Percentiles rank a stretch among this genome's conserved stretches.
These are phyloP conservation scores for Ustilago loliicola DNA, from an alignment of 1,284 basidiomycete species.

Conservation along the genomic window DNA sequence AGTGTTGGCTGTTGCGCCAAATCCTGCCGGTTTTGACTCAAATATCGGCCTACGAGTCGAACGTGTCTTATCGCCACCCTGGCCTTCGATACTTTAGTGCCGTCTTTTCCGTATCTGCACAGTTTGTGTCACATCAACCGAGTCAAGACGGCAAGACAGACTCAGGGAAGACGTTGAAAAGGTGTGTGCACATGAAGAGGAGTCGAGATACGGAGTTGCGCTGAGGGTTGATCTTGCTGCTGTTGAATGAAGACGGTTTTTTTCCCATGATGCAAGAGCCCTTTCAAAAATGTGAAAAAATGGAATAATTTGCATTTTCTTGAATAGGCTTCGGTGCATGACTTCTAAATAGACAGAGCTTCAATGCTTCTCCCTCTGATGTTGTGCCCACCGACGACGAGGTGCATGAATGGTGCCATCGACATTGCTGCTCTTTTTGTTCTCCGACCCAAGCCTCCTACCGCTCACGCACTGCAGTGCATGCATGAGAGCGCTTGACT, in stretches of 20 bases:
- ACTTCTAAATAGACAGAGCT: conserved; percentile 1
- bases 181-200: not conserved
- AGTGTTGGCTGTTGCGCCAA: not conserved
- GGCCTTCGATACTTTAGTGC: not conserved
- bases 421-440: not conserved
- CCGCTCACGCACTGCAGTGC: conserved; percentile 1
- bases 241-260: not conserved
- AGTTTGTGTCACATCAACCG: not conserved
- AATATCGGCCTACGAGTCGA: not conserved
- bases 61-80: not conserved
- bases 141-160: not conserved
- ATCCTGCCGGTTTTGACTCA: not conserved
- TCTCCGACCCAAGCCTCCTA: not conserved
- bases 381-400: not conserved
- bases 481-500: conserved; percentile 1
- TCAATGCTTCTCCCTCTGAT: conserved; percentile 4
- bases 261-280: not conserved
- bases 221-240: not conserved
- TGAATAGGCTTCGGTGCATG: conserved; percentile 5
- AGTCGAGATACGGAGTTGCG: not conserved
- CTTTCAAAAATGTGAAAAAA: not conserved
- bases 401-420: conserved; percentile 8
- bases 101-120: conserved; percentile 4
- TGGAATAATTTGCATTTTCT: not conserved
- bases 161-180: not conserved